phyloP scores from a whole-genome alignment of 1,284 basidiomycete genomes.

The Phlebopus sp. region DNA sequence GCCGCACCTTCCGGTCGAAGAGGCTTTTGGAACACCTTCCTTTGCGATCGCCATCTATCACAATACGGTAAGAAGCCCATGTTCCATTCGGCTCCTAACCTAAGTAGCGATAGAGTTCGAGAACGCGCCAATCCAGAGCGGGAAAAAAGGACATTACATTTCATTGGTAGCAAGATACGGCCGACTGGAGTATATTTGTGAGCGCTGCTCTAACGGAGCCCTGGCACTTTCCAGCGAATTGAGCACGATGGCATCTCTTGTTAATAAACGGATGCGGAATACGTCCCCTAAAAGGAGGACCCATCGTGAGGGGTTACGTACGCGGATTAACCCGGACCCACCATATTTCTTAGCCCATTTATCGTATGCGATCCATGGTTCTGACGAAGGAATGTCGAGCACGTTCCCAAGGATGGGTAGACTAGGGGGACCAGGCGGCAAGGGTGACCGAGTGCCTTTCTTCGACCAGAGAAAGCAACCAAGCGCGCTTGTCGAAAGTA shows the following conservation, averaged over 20 bases:
- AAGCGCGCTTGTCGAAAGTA: not conserved
- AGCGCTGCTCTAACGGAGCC: conserved; percentile 20
- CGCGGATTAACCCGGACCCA: not conserved
- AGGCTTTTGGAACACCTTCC: conserved; percentile 8
- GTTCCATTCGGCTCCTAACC: conserved; percentile 3
- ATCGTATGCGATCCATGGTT: conserved; percentile 10
- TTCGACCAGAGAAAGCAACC: not conserved
- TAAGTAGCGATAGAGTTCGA: not conserved
- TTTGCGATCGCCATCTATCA: conserved; percentile 6
- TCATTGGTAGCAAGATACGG: conserved; percentile 8
- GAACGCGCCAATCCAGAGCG: not conserved
- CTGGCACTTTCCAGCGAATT: conserved; percentile 17
- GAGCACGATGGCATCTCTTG: conserved; percentile 14
- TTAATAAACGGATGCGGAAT: conserved; percentile 10
- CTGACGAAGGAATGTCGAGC: conserved; percentile 4
- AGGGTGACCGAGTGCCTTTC: not conserved
- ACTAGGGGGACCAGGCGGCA: conserved; percentile 1
- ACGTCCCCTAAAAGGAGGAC: conserved; percentile 11
- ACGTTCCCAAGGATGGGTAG: conserved; percentile 14
- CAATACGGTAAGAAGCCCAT: conserved; percentile 3
- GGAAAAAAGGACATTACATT: conserved; percentile 3
- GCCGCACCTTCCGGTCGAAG: conserved; percentile 4
- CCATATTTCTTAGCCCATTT: conserved; percentile 13
- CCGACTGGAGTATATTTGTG: conserved; percentile 21
- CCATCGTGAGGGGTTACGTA: not conserved